Evolutionary conservation across 2,329 filamentous ascomycete species (phyloP).

Genomic region (Ilyonectria robusta): DNA sequence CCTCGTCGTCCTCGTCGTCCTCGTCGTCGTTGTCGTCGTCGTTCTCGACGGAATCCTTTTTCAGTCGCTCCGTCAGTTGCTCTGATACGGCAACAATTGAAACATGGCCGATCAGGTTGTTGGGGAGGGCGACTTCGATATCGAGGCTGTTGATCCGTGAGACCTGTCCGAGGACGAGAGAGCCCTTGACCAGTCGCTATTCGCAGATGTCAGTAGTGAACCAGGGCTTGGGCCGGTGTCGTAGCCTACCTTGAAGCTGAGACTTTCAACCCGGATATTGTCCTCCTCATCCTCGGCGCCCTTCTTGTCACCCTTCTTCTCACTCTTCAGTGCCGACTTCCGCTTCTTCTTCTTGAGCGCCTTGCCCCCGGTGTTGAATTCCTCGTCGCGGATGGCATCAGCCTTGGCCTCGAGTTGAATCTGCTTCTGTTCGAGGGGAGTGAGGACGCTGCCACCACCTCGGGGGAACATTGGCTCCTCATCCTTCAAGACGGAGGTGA

Average conservation of each 20-base stretch:
- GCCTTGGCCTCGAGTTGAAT: constrained; percentile 94
- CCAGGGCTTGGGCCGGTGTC: constrained; percentile 3
- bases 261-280: constrained; percentile 82
- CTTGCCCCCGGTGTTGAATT: constrained; percentile 67
- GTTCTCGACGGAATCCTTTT: constrained; percentile 71
- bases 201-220: constrained; percentile 43
- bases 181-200: constrained; percentile 87
- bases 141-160: constrained; percentile 85
- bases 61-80: constrained; percentile 80
- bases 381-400: constrained; percentile 91
- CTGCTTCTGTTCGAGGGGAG: constrained; percentile 95
- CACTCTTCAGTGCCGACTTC: constrained; percentile 67
- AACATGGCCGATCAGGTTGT: constrained; percentile 92
- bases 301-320: constrained; percentile 65
- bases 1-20: constrained; percentile 60
- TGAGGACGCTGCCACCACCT: constrained; percentile 91
- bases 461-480: constrained; percentile 94
- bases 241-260: constrained; percentile 85
- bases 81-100: constrained; percentile 94
- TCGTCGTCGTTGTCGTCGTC: constrained; percentile 70
- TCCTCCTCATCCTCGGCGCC: constrained; percentile 60
- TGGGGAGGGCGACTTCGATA: constrained; percentile 86
- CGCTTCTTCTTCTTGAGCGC: constrained; percentile 67
- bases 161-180: constrained; percentile 89
- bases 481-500: constrained; percentile 71